Evolutionary conservation across 352 stramenopile genomes (phyloP).

Genomic region (Phytopythium aichiense): DNA sequence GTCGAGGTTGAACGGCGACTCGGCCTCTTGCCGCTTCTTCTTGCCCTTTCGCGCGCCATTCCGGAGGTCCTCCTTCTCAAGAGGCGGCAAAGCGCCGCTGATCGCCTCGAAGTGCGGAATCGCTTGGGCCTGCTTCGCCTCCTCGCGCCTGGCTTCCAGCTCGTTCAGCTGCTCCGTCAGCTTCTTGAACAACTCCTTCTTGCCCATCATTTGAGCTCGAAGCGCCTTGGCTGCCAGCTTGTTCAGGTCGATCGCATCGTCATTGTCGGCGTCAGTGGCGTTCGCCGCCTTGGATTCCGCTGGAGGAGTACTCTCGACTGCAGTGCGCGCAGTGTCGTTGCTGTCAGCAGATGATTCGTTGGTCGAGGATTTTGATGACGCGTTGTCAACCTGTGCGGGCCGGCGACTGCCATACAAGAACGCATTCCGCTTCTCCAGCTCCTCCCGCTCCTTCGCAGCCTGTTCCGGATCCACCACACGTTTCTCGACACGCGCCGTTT

Average conservation of each 20-base stretch:
- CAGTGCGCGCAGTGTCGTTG: neutral
- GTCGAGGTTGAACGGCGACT: conserved; percentile 12
- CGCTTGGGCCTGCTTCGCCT: conserved; percentile 26
- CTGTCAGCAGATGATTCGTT: neutral
- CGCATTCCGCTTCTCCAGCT: conserved; percentile 44
- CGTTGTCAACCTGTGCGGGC: neutral
- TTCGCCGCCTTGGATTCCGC: neutral
- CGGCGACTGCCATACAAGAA: conserved; percentile 53
- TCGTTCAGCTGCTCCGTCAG: conserved; percentile 80
- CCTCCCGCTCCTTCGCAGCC: conserved; percentile 25
- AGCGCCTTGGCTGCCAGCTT: conserved; percentile 76
- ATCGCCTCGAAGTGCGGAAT: conserved; percentile 64
- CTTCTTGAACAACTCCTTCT: conserved; percentile 62
- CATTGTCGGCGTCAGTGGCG: conserved; percentile 9
- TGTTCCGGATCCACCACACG: conserved; percentile 24
- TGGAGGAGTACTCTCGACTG: neutral
- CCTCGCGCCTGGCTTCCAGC: conserved; percentile 58
- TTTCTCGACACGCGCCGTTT: neutral
- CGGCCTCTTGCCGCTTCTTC: conserved; percentile 32
- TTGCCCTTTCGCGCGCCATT: conserved; percentile 61
- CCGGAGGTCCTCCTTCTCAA: conserved; percentile 68
- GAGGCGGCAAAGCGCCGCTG: conserved; percentile 47
- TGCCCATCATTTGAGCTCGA: conserved; percentile 81
- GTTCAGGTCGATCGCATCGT: conserved; percentile 58
- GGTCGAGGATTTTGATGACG: neutral